Evolutionary conservation across 257 asterid genomes (phyloP).

Genomic region (Solanum bulbocastanum): DNA sequence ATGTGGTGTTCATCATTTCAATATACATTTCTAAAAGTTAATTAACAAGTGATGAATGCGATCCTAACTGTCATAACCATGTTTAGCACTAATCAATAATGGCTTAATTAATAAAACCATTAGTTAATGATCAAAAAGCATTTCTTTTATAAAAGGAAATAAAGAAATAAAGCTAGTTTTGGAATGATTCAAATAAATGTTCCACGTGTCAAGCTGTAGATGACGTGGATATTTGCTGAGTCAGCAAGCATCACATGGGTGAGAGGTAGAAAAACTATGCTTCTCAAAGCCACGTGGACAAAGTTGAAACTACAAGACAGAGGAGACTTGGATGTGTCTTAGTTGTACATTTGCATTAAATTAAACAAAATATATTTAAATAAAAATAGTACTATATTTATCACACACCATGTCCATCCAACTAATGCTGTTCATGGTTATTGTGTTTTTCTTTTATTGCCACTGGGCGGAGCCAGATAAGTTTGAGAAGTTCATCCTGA

Average conservation of each 20-base stretch:
- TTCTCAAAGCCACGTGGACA: background rate
- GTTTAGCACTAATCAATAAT: background rate
- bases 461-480: too few species aligned
- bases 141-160: background rate
- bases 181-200: background rate
- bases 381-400: background rate
- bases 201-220: background rate
- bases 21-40: background rate
- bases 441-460: background rate
- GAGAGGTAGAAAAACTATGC: background rate
- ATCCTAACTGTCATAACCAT: conserved; percentile 1
- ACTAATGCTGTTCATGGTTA: background rate
- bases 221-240: background rate
- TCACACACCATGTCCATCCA: background rate
- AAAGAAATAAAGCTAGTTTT: background rate
- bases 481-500: too few species aligned
- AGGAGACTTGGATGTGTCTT: background rate
- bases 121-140: background rate
- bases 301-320: background rate
- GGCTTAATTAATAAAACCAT: background rate
- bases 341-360: background rate
- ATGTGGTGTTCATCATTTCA: background rate
- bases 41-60: background rate
- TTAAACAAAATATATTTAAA: background rate
- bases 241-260: background rate